Evolutionary conservation across 495 filamentous ascomycete species (phyloP), one percentile per base, ranked within the genome.

Genomic region (Physcia stellaris): DNA sequence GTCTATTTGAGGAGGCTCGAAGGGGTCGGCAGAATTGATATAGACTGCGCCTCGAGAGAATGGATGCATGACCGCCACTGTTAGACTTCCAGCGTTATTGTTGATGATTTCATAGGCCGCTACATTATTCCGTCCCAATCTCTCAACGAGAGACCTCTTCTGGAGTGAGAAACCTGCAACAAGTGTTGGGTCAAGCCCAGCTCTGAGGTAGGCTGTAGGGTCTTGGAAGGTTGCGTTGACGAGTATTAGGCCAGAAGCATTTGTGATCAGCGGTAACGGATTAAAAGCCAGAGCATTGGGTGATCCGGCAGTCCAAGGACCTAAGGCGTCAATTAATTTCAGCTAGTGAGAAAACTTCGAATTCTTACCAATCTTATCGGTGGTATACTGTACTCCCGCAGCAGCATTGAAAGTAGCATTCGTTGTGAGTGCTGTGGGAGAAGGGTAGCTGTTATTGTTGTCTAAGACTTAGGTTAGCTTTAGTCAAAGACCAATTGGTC

Each of bases 21-120:
- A 33, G 0, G 51, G 45, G 26, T 64, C 50, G 0, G 51, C 19
- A 4, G 58, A 57, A 11, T 40, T 40, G 28, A 62, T 58, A 29
- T 61, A 55, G 4, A 49, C 38, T 15, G 43, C 57, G 6, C 61
- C 63, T 18, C 56, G 51, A 2, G 60, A 62, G 28, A 64, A 55
- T 0, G 61, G 63, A 31, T 73, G 64, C 24, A 61, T 55, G 2
- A 66, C 48, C 10, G 50, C 34, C 6, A 53, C 43, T 11, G 50
- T 53, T 10, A 53, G 21, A 31, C 50, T 53, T 13, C 50, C 47
- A 20, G 50, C 50, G 32, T 53, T 50, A 17, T 53, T 53, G 38
- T 53, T 50, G 33, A 53, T 53, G 22, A 50, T 53, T 16, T 53
- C 50, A 26, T 53, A 53, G n/a, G 50, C 48, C 18, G 47, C 50